Evolutionary conservation across 1,139 yeast species (phyloP), one percentile per base, ranked within the genome.

Genomic region (Zygosaccharomyces sapae): DNA sequence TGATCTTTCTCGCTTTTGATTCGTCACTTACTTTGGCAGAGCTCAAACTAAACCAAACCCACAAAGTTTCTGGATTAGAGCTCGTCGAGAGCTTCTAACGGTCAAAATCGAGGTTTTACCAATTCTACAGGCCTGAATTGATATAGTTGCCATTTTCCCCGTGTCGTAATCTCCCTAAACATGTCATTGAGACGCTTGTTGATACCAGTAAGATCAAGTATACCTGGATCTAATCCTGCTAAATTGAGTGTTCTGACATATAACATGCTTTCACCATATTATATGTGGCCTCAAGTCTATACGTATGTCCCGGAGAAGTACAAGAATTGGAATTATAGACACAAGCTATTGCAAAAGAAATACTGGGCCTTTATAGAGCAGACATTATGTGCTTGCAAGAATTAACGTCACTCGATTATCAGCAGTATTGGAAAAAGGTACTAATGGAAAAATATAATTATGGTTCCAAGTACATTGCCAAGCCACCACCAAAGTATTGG

Each of bases 351-450:
- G 34, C 73, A 74, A 55, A 65, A 36, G 69, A 67, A 29, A 38
- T 70, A 16, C 64, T 78, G 44, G 48, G 54, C 3, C 73, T 69
- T 41, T 62, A 79, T 35, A 57, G 70, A 35, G 70, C 79, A 33
- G 84, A 79, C 56, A 73, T 80, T 12, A 75, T 80, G 78, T 80
- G 83, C 55, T 72, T 79, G 53, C 84, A 80, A 57, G 84, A 80
- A 62, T 69, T 80, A 74, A 83, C 80, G 39, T 66, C 67, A 30
- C 65, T 65, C 20, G 68, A 76, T n/a, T 80, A 77, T 54, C 50
- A 68, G 10, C 59, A 63, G 5, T 67, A 65, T 44, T 79, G 84
- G 84, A 59, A 67, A 41, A 49, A 56, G 1, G 55, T 63, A 1
- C 45, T 62, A 52, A 46, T 58, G 45, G 38, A 43, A 1, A 47